These are phyloP conservation scores for Pulveroboletus sp. DNA, from an alignment of 768 basidiomycete species.

Conservation along the genomic window DNA sequence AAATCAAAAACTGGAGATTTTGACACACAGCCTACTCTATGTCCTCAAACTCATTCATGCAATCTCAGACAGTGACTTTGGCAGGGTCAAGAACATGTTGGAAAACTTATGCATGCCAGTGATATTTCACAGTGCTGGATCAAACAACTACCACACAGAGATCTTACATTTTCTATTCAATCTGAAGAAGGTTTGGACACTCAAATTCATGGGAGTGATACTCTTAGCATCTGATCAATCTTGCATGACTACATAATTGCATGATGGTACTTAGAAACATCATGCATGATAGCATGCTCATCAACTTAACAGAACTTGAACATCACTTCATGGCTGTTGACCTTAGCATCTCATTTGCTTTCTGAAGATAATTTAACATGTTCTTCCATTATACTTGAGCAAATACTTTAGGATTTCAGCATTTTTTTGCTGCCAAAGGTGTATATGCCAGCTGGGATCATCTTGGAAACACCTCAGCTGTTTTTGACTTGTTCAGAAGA, in stretches of 20 bases:
- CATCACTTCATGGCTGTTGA: slow-evolving; percentile 36
- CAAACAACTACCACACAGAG: no score
- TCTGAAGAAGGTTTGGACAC: slow-evolving; percentile 33
- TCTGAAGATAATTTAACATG: slow-evolving; percentile 25
- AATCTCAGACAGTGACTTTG: slow-evolving; percentile 31
- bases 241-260: no score
- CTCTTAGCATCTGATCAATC: not conserved
- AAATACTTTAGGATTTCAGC: no score
- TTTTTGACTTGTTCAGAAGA: slow-evolving; percentile 28
- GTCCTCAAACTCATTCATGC: slow-evolving; percentile 29
- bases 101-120: slow-evolving; percentile 8
- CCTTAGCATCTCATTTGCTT: slow-evolving; percentile 35
- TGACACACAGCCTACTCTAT: slow-evolving; percentile 31
- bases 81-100: slow-evolving; percentile 28
- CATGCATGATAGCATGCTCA: slow-evolving; percentile 34
- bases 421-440: slow-evolving; percentile 29
- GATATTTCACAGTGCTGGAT: slow-evolving; percentile 18
- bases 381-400: not conserved
- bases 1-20: slow-evolving; percentile 22
- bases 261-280: slow-evolving; percentile 32
- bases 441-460: slow-evolving; percentile 32
- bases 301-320: slow-evolving; percentile 29
- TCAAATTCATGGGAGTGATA: slow-evolving; percentile 27
- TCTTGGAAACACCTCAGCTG: slow-evolving; percentile 30
- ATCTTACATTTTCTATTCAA: no score